These are phyloP conservation scores for Lecanicillium sp. DNA, from an alignment of 2,329 filamentous ascomycete species.

Conservation along the genomic window DNA sequence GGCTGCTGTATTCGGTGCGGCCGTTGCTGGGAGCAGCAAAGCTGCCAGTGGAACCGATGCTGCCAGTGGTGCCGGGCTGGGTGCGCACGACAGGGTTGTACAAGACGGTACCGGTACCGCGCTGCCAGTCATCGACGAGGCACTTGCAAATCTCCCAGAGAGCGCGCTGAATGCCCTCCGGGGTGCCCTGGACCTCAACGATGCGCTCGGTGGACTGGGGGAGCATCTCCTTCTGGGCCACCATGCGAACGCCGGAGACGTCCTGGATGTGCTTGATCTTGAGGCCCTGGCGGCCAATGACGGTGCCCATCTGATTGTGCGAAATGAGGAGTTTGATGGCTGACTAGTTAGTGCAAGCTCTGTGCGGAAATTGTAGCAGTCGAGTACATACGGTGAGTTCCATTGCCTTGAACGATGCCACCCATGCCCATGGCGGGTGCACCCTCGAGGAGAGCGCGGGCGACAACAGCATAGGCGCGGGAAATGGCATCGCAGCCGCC, in stretches of 20 bases:
- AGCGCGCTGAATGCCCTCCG: slow-evolving; percentile 91
- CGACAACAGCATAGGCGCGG: slow-evolving; percentile 88
- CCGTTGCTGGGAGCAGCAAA: slow-evolving; percentile 34
- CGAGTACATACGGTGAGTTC: slow-evolving; percentile 73
- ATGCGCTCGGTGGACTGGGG: slow-evolving; percentile 97
- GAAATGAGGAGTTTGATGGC: slow-evolving; percentile 97
- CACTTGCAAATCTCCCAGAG: slow-evolving; percentile 99
- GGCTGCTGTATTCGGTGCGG: slow-evolving; percentile 49
- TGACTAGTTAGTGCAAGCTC: slow-evolving; percentile 35
- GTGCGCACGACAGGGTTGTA: slow-evolving; percentile 96
- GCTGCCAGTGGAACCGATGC: slow-evolving; percentile 39
- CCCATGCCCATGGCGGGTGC: slow-evolving; percentile 96
- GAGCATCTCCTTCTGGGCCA: slow-evolving; percentile 99
- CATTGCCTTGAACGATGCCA: slow-evolving; percentile 76
- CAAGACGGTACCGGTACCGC: slow-evolving; percentile 90
- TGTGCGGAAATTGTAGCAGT: not conserved
- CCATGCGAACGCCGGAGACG: slow-evolving; percentile 94
- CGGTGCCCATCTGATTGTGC: slow-evolving; percentile 99
- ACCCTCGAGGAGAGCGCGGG: slow-evolving; percentile 84
- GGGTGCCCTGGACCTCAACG: slow-evolving; percentile 91
- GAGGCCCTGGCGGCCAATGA: slow-evolving; percentile 90
- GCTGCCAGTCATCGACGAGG: slow-evolving; percentile 94
- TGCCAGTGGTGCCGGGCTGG: slow-evolving; percentile 48
- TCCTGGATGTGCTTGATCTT: slow-evolving; percentile 99
- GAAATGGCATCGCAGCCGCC: slow-evolving; percentile 83